Base-by-base conservation (phyloP, 2,329 filamentous ascomycete genomes). In the Aspergillus nomiae region DNA sequence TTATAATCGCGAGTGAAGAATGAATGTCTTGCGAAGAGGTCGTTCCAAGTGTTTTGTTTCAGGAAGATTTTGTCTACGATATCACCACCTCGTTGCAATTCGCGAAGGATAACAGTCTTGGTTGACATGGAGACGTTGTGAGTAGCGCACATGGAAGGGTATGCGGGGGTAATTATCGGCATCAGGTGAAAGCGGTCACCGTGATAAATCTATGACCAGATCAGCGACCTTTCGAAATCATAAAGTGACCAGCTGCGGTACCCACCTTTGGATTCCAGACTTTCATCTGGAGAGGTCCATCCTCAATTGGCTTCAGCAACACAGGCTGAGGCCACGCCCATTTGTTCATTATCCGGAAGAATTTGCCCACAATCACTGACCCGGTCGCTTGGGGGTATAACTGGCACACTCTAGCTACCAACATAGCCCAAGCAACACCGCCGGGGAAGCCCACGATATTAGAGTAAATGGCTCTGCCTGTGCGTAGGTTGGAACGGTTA, bases 251-350 rank as follows among this genome's bases (percentile, higher is more conserved):
- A 11, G 48, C 48, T 55, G 26, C n/a, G 59, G 7, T 8, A 41
- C 69, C 82, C 80, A 92, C 91, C 83, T 90, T 90, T 38, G 95
- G 95, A 73, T 99, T 98, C 94, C 95, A 99, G 62, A 97, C 90
- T 71, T 92, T 89, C 59, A 95, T 90, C 60, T 91, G 89, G 46
- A 96, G 81, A 24, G 90, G 89, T 0, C 91, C 91, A 67, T 90
- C 90, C 75, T 97, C 94, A 67, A 96, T 93, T 38, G 87, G 84
- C 77, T 97, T 97, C 62, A 99, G 84, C 69, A 96, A 84, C 5
- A 98, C 91, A n/a, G 95, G 95, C 68, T 92, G 88, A 7, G 95
- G 95, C 94, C 95, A 99, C 36, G 88, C 88, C 95, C 95, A 99
- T 67, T 90, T 88, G 67, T 88, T 87, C 82, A 98, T 92, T 68